Percentiles rank a stretch among this genome's conserved stretches.
Conservation (phyloP, 2,329 filamentous ascomycete species). For the Pseudocercospora fijiensis region DNA sequence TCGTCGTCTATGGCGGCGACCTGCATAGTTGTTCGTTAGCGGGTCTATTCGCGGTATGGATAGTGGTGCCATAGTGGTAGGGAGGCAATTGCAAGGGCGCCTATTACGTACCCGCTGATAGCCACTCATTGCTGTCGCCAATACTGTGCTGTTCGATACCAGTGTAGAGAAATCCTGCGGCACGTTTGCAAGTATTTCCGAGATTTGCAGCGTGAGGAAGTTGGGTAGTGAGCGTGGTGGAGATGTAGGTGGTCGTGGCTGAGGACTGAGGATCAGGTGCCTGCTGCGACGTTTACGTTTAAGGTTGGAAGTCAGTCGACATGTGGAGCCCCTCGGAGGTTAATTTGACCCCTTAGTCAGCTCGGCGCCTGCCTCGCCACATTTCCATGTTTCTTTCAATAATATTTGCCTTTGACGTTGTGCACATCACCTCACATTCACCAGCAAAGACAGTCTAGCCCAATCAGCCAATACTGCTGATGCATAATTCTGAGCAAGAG, state of each 20-base stretch:
- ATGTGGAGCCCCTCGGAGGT: conserved; percentile 6
- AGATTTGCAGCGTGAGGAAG: neutral
- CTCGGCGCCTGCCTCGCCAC: neutral
- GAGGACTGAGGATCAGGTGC: neutral
- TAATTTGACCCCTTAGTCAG: neutral
- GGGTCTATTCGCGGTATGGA: neutral
- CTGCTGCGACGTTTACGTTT: neutral
- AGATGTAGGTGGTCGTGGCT: neutral
- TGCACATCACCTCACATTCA: neutral
- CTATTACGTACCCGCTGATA: conserved; percentile 49
- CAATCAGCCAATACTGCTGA: neutral
- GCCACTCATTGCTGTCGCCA: conserved; percentile 44
- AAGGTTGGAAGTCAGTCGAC: neutral
- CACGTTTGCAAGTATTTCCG: neutral
- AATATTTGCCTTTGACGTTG: neutral
- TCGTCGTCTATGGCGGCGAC: conserved; percentile 46
- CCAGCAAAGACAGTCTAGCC: neutral
- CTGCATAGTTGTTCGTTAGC: conserved; percentile 21
- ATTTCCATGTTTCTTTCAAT: conserved; percentile 1
- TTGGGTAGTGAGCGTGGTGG: neutral
- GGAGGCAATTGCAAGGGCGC: conserved; percentile 20
- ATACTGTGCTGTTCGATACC: conserved; percentile 6
- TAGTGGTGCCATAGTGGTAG: conserved; percentile 11
- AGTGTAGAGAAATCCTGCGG: neutral
- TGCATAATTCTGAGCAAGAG: conserved; percentile 14